Evolutionary conservation across 2,329 filamentous ascomycete species (phyloP).

Genomic region (Trichoderma pleuroti): DNA sequence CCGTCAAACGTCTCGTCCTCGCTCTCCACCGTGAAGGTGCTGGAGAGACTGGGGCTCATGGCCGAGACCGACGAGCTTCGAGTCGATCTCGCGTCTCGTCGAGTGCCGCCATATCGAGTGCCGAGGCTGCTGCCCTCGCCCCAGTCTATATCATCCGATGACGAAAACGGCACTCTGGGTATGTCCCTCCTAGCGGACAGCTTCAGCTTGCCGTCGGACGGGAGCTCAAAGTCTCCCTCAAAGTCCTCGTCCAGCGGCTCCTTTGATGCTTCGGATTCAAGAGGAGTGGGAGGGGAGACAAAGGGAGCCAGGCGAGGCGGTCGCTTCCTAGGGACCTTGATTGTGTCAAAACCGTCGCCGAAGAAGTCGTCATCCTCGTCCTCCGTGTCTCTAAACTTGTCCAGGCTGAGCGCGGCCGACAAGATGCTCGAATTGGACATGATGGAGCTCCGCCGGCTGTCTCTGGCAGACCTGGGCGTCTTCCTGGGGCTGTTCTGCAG

Average conservation of each 20-base stretch:
- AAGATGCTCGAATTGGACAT: constrained; percentile 36
- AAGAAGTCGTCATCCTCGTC: constrained; percentile 59
- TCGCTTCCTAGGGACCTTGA: constrained; percentile 62
- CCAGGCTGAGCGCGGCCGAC: constrained; percentile 53
- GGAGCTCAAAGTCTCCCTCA: constrained; percentile 69
- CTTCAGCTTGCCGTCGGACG: constrained; percentile 61
- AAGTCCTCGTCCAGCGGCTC: constrained; percentile 58
- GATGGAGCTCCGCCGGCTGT: constrained; percentile 31
- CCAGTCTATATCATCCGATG: constrained; percentile 82
- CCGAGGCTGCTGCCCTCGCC: constrained; percentile 91
- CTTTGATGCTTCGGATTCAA: constrained; percentile 38
- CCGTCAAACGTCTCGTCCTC: constrained; percentile 91
- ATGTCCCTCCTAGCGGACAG: constrained; percentile 60
- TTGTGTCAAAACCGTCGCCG: constrained; percentile 61
- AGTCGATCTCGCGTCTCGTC: constrained; percentile 72
- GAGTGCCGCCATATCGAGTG: constrained; percentile 83
- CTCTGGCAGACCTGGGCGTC: constrained; percentile 23
- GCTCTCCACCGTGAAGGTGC: constrained; percentile 85
- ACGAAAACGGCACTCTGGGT: constrained; percentile 58
- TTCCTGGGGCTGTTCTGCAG: constrained; percentile 52
- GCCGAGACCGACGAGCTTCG: constrained; percentile 85
- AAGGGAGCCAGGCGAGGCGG: constrained; percentile 49
- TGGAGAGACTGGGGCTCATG: constrained; percentile 88
- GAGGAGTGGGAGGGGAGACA: constrained; percentile 54
- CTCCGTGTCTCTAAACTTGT: constrained; percentile 62